A percentile compares a stretch with the other conserved stretches of the same genome.
Conservation (phyloP, 2,329 filamentous ascomycete genomes). For the Talaromyces rugulosus region DNA sequence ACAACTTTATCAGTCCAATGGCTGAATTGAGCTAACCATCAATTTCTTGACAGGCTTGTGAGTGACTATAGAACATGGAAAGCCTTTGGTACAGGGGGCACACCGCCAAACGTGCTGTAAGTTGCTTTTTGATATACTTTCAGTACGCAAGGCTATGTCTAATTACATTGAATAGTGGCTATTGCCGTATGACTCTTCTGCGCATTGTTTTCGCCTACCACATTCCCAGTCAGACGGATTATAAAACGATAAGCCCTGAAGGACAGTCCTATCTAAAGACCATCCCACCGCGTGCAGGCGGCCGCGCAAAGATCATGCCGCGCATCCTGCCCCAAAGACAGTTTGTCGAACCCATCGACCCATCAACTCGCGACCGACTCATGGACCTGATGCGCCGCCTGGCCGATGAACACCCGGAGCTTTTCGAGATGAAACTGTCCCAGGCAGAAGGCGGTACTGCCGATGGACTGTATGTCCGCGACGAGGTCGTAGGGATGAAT, state of each 20-base stretch:
- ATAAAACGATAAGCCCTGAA: slow-evolving; percentile 3
- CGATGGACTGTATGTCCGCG: slow-evolving; percentile 9
- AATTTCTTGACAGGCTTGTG: neutral
- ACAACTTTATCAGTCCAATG: neutral
- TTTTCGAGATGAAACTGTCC: slow-evolving; percentile 5
- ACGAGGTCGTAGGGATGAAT: slow-evolving; percentile 2
- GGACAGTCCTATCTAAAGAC: slow-evolving; percentile 5
- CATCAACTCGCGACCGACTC: neutral
- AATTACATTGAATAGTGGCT: slow-evolving; percentile 4
- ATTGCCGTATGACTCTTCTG: slow-evolving; percentile 8
- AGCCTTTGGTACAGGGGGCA: slow-evolving; percentile 9
- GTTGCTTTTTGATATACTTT: neutral
- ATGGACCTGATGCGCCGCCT: slow-evolving; percentile 1
- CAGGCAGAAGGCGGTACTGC: slow-evolving; percentile 2
- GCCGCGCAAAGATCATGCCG: slow-evolving; percentile 8
- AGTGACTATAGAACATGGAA: slow-evolving; percentile 11
- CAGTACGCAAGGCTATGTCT: neutral
- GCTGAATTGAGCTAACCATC: neutral
- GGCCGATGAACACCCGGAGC: neutral
- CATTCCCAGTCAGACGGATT: slow-evolving; percentile 6
- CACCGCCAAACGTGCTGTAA: slow-evolving; percentile 9
- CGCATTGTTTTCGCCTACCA: slow-evolving; percentile 9
- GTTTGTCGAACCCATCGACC: slow-evolving; percentile 2
- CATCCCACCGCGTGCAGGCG: slow-evolving; percentile 1
- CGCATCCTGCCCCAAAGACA: slow-evolving; percentile 11